phyloP scores from a whole-genome alignment of 2,329 filamentous ascomycete species.

The Trichophyton equinum region DNA sequence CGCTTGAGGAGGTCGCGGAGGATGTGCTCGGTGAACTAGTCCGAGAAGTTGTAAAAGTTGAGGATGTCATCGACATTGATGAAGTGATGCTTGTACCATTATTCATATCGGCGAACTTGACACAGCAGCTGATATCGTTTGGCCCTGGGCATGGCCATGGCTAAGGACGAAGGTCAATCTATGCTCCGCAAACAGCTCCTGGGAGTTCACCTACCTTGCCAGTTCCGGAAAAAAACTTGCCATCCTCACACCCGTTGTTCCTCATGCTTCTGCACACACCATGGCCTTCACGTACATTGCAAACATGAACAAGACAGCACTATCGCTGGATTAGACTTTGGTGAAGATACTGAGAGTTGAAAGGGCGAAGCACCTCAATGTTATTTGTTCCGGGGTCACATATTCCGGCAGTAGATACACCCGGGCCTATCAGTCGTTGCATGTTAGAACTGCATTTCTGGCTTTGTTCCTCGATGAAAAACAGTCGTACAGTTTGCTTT shows the following conservation, averaged over 20 bases:
- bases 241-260: not conserved
- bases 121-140: not conserved
- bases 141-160: conserved; percentile 3
- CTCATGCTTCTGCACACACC: not conserved
- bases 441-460: not conserved
- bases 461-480: not conserved
- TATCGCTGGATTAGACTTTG: not conserved
- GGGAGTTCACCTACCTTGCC: not conserved
- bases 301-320: conserved; percentile 2
- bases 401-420: not conserved
- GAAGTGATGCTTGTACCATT: not conserved
- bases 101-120: conserved; percentile 1
- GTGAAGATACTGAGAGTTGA: not conserved
- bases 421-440: not conserved
- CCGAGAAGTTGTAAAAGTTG: not conserved
- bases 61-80: not conserved
- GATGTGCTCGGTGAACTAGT: not conserved
- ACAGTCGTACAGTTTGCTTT: not conserved
- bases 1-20: not conserved
- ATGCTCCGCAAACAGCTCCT: not conserved
- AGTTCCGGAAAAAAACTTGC: conserved; percentile 3
- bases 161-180: not conserved
- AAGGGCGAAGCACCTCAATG: not conserved
- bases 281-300: not conserved
- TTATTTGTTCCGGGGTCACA: not conserved